Evolutionary conservation across 1,284 basidiomycete species (phyloP).

Genomic region (Chalciporus sp.): DNA sequence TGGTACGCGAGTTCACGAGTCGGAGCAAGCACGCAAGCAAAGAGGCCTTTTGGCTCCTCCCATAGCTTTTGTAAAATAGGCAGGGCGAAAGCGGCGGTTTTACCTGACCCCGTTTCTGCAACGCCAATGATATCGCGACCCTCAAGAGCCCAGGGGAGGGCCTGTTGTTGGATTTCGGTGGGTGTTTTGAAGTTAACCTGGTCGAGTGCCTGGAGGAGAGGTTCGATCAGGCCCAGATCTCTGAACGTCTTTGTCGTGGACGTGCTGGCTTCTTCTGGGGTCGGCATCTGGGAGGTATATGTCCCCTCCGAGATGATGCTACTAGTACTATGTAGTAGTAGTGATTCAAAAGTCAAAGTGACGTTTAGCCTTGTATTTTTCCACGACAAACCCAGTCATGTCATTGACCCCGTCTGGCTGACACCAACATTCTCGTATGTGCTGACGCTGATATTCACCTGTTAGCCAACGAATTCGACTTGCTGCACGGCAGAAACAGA

Average conservation of each 20-base stretch:
- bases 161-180: slow-evolving; percentile 89
- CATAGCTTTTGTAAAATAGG: slow-evolving; percentile 97
- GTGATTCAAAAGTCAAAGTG: not conserved
- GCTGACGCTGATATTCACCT: not conserved
- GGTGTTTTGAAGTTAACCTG: slow-evolving; percentile 86
- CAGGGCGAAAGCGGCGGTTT: slow-evolving; percentile 96
- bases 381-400: slow-evolving; percentile 14
- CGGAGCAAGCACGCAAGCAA: slow-evolving; percentile 93
- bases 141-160: slow-evolving; percentile 89
- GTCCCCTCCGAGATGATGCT: not conserved
- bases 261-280: slow-evolving; percentile 62
- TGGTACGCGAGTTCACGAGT: slow-evolving; percentile 99
- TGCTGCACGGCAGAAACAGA: not conserved
- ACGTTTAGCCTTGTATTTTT: slow-evolving; percentile 10
- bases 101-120: slow-evolving; percentile 96
- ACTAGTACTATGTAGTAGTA: no score
- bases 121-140: slow-evolving; percentile 97
- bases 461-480: not conserved
- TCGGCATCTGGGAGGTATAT: slow-evolving; percentile 41
- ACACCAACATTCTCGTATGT: not conserved
- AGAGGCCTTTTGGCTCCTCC: slow-evolving; percentile 94
- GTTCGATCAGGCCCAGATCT: slow-evolving; percentile 86
- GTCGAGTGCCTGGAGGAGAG: slow-evolving; percentile 85
- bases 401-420: not conserved
- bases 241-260: slow-evolving; percentile 60